Evolutionary conservation across 108 stramenopile genomes (phyloP).

Genomic region (Skeletonema potamos): DNA sequence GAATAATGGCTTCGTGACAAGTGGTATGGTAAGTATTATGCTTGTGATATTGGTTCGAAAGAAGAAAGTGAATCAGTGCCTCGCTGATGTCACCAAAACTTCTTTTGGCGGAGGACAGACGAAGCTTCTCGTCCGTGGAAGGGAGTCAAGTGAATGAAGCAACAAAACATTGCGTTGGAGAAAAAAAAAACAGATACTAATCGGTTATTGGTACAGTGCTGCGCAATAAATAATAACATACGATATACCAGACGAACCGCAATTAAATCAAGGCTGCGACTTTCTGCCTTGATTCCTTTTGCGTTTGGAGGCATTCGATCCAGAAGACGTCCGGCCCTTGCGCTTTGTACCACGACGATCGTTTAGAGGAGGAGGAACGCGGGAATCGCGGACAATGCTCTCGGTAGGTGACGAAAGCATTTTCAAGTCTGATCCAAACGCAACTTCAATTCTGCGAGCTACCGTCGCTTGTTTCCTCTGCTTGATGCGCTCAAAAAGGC

Average conservation of each 20-base stretch:
- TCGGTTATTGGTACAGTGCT: neutral
- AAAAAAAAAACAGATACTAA: too few species aligned
- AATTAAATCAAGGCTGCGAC: neutral
- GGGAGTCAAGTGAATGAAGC: too few species aligned
- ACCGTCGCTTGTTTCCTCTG: constrained; percentile 19
- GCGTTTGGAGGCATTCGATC: neutral
- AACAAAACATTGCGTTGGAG: too few species aligned
- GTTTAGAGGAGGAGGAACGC: neutral
- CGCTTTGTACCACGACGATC: neutral
- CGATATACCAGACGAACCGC: neutral
- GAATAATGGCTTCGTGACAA: too few species aligned
- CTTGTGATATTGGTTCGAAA: too few species aligned
- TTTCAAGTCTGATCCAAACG: constrained; percentile 20
- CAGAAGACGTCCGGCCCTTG: neutral
- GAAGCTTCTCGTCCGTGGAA: neutral
- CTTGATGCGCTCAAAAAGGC: constrained; percentile 25
- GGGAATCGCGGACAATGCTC: constrained; percentile 4
- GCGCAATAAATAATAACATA: neutral
- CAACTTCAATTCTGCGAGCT: constrained; percentile 19
- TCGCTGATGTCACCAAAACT: too few species aligned
- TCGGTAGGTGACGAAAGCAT: neutral
- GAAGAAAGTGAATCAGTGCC: neutral
- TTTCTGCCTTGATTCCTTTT: neutral
- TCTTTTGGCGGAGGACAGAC: too few species aligned
- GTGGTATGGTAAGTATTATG: too few species aligned